Evolutionary conservation across 2,329 filamentous ascomycete species (phyloP), one percentile per base, ranked within the genome.

Genomic region (Aspergillus sp.): DNA sequence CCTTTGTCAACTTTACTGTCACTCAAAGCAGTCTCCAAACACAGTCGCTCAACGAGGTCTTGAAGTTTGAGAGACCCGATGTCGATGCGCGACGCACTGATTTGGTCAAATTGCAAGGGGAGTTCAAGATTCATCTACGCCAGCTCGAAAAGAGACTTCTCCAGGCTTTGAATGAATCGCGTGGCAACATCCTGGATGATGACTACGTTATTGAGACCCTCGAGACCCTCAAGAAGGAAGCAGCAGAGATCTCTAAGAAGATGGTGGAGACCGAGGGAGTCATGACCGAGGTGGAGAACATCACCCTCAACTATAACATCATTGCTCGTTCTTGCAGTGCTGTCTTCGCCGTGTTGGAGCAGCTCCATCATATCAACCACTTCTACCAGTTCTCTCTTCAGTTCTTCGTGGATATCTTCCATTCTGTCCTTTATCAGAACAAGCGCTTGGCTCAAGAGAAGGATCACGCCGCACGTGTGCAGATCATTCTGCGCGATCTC

Each of bases 371-470:
- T 68, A 86, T 99, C 70, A 96, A 99, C 72, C 94, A 97, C 78
- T 97, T 97, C 76, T 99, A 99, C 73, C 95, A 97, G 70, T 99
- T 99, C 80, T 99, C 94, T 35, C 81, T 99, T 54, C 92, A 96
- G 72, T 99, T 96, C 75, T 99, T 99, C 76, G 83, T 96, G 50
- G 89, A 96, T 69, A 99, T 99, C 62, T 99, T 99, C 82, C 89
- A 95, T 68, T 85, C 88, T 5, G 94, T 99, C 7, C 81, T 99
- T 36, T 88, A 88, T 61, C 82, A 84, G 53, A 95, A 95, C 72
- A 86, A 87, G 65, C 85, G 84, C 54, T 79, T 94, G 47, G 81
- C 82, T 17, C 80, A 78, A 53, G 85, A 88, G 70, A 86, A 82
- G 30, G 87, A 94, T 58, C 84, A 95, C 73, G 85, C 90, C 60